Percentiles rank a stretch among this genome's conserved stretches.
Evolutionary conservation across 768 basidiomycete genomes (phyloP).

Genomic region (Psilocybe azurescens): DNA sequence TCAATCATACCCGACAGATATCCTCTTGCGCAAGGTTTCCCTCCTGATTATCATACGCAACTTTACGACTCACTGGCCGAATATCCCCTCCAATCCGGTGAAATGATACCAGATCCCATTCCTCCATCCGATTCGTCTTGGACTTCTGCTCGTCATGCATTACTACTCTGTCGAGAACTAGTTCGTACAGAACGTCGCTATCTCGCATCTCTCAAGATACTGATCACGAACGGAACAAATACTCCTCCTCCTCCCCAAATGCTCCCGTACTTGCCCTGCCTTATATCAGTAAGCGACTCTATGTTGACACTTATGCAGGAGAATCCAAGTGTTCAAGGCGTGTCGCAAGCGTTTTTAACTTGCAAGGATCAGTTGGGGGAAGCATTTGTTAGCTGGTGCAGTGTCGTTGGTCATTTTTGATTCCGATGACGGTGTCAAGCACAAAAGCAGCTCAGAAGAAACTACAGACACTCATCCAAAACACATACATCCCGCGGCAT

Average conservation of each 20-base stretch:
- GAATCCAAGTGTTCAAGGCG: conserved; percentile 71
- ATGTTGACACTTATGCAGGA: conserved; percentile 54
- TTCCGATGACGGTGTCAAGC: conserved; percentile 16
- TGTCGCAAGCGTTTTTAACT: conserved; percentile 62
- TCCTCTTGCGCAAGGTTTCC: conserved; percentile 18
- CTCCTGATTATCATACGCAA: conserved; percentile 28
- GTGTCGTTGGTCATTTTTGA: conserved; percentile 55
- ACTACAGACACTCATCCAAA: conserved; percentile 1
- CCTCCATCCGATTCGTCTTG: conserved; percentile 31
- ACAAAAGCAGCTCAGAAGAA: conserved; percentile 16
- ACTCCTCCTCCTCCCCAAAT: conserved; percentile 57
- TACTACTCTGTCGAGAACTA: conserved; percentile 45
- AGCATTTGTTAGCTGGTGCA: conserved; percentile 66
- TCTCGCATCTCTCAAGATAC: conserved; percentile 36
- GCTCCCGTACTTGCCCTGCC: conserved; percentile 52
- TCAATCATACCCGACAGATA: conserved; percentile 15
- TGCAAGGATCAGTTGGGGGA: conserved; percentile 56
- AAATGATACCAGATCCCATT: conserved; percentile 16
- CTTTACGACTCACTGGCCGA: conserved; percentile 30
- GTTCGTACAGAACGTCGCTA: conserved; percentile 50
- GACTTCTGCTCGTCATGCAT: conserved; percentile 41
- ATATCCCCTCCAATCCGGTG: conserved; percentile 28
- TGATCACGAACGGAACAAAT: conserved; percentile 42
- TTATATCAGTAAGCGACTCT: conserved; percentile 54
- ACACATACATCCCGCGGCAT: conserved; percentile 9